phyloP scores from a whole-genome alignment of 805 yeast species.

The Saccharomycopsis sp. region DNA sequence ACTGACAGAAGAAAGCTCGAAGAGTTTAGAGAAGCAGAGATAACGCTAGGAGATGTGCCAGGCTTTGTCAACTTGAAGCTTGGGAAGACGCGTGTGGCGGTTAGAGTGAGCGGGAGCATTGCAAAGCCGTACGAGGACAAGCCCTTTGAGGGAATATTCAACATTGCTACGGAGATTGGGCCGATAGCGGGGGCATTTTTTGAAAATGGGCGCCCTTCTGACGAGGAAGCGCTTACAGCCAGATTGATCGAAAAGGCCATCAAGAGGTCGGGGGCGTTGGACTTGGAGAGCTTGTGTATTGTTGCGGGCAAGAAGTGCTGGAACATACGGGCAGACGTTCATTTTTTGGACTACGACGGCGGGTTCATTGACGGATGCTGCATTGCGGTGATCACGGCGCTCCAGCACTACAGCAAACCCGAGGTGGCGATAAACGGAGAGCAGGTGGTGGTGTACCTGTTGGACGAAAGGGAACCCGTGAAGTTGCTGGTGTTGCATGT shows the following conservation, averaged over 20 bases:
- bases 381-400: slow-evolving; percentile 79
- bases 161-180: slow-evolving; percentile 75
- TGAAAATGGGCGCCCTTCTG: slow-evolving; percentile 64
- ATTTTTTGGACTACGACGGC: slow-evolving; percentile 85
- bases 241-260: slow-evolving; percentile 87
- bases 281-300: slow-evolving; percentile 82
- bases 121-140: slow-evolving; percentile 78
- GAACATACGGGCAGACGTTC: slow-evolving; percentile 85
- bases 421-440: slow-evolving; percentile 62
- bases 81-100: slow-evolving; percentile 66
- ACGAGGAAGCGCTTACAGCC: slow-evolving; percentile 71
- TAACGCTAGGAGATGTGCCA: slow-evolving; percentile 57
- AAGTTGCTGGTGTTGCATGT: slow-evolving; percentile 78
- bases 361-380: slow-evolving; percentile 86
- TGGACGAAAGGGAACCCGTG: slow-evolving; percentile 78
- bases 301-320: slow-evolving; percentile 88
- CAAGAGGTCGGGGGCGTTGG: slow-evolving; percentile 82
- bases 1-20: slow-evolving; percentile 60
- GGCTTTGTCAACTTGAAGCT: slow-evolving; percentile 74
- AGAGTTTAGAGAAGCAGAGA: slow-evolving; percentile 56
- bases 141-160: slow-evolving; percentile 87
- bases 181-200: slow-evolving; percentile 86
- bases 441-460: slow-evolving; percentile 51
- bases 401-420: slow-evolving; percentile 75
- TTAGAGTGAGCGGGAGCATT: slow-evolving; percentile 66